A percentile compares a stretch with the other conserved stretches of the same genome.
These are phyloP conservation scores for Backusella sp. DNA, from an alignment of 192 early-diverging fungal genomes.

Conservation along the genomic window DNA sequence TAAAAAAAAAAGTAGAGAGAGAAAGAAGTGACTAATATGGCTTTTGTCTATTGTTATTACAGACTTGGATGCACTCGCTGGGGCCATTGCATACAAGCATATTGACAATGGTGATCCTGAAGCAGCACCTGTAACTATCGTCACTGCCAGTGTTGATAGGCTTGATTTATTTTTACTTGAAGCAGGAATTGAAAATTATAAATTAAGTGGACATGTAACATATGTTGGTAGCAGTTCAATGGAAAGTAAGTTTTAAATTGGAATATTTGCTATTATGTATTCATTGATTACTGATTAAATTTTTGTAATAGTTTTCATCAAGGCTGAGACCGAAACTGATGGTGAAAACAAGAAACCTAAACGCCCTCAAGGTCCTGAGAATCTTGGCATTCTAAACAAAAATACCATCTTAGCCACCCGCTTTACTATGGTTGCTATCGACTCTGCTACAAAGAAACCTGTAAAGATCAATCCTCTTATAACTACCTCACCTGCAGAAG, in stretches of 20 bases:
- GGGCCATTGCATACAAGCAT: conserved; percentile 79
- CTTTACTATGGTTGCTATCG: conserved; percentile 90
- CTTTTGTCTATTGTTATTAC: not conserved
- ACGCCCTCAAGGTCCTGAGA: not conserved
- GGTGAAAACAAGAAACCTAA: not conserved
- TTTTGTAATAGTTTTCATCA: conserved; percentile 48
- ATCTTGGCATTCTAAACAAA: conserved; percentile 13
- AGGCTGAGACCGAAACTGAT: conserved; percentile 54
- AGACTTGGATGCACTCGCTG: conserved; percentile 83
- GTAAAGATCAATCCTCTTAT: conserved; percentile 75
- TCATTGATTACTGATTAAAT: not conserved
- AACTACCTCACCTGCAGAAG: conserved; percentile 71
- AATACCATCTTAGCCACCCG: conserved; percentile 71
- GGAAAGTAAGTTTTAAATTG: conserved; percentile 56
- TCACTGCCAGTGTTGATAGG: conserved; percentile 87
- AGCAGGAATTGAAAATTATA: conserved; percentile 63
- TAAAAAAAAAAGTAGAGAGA: not conserved
- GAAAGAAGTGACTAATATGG: not conserved
- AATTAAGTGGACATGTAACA: conserved; percentile 81
- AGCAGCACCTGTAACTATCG: conserved; percentile 66
- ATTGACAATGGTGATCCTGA: conserved; percentile 42
- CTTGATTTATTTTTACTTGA: conserved; percentile 74
- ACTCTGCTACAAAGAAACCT: conserved; percentile 68
- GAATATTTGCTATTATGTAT: not conserved
- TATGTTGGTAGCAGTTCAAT: conserved; percentile 92